Evolutionary conservation across 2,329 filamentous ascomycete genomes (phyloP).

Genomic region (Hypoxylon sp.): DNA sequence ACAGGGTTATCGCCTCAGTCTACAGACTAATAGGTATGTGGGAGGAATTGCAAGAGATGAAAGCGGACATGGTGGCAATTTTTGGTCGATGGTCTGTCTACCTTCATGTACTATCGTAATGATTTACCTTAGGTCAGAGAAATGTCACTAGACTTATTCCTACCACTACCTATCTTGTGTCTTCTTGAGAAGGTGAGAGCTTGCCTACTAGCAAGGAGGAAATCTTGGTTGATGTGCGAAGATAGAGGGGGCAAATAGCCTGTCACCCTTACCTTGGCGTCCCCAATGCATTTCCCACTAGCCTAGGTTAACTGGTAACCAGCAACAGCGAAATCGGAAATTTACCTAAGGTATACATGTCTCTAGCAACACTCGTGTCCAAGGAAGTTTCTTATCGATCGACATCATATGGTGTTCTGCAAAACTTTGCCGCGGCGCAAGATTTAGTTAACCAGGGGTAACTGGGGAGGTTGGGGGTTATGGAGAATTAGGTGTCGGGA

Average conservation of each 20-base stretch:
- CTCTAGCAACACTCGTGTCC: constrained; percentile 3
- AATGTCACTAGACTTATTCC: constrained; percentile 34
- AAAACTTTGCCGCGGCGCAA: background rate
- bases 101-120: constrained; percentile 40
- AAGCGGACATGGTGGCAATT: constrained; percentile 38
- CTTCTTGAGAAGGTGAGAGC: background rate
- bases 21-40: constrained; percentile 42
- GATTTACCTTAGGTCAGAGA: constrained; percentile 37
- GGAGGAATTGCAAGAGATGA: constrained; percentile 38
- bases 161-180: too few species aligned
- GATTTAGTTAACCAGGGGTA: background rate
- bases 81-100: constrained; percentile 41
- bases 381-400: constrained; percentile 11
- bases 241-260: background rate
- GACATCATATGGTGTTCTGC: background rate
- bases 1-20: constrained; percentile 38
- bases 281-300: too few species aligned
- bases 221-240: background rate
- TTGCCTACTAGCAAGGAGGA: background rate
- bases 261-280: background rate
- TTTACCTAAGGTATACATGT: background rate
- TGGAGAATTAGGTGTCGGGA: constrained; percentile 26
- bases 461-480: constrained; percentile 15
- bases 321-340: constrained; percentile 36
- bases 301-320: too few species aligned